Conservation (phyloP, 208 protist species). For the Trypanosoma boissoni region DNA sequence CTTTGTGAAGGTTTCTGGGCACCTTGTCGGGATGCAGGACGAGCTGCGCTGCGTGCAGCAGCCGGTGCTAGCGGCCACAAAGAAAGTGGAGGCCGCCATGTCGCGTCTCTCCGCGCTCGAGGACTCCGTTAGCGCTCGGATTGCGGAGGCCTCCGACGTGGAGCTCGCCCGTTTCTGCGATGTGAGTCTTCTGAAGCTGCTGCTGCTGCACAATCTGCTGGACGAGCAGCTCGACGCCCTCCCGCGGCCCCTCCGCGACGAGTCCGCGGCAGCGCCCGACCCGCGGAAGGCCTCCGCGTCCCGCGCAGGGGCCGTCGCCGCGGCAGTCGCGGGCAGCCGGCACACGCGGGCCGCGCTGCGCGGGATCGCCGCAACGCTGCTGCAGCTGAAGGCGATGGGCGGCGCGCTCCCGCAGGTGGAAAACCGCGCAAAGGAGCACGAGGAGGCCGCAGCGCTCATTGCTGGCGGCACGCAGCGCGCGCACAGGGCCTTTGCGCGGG, state of each 20-base stretch:
- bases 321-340: slow-evolving; percentile 2
- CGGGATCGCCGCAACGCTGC: slow-evolving; percentile 18
- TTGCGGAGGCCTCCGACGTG: slow-evolving; percentile 43
- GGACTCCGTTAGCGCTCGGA: slow-evolving; percentile 33
- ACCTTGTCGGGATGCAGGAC: slow-evolving; percentile 70
- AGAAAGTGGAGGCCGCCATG: slow-evolving; percentile 41
- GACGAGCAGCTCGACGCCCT: slow-evolving; percentile 40
- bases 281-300: background rate
- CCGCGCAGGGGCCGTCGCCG: background rate
- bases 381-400: slow-evolving; percentile 18
- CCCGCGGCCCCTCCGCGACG: no score
- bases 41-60: slow-evolving; percentile 67
- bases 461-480: slow-evolving; percentile 3
- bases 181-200: slow-evolving; percentile 36
- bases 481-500: slow-evolving; percentile 17
- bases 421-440: slow-evolving; percentile 22
- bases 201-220: slow-evolving; percentile 68
- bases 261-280: no score
- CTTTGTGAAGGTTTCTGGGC: slow-evolving; percentile 69
- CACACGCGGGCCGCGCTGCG: slow-evolving; percentile 10
- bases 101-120: slow-evolving; percentile 36
- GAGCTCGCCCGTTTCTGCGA: slow-evolving; percentile 71
- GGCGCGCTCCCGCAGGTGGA: slow-evolving; percentile 15
- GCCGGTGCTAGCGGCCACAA: slow-evolving; percentile 43
- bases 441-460: slow-evolving; percentile 21